phyloP scores from a whole-genome alignment of 495 filamentous ascomycete species.

The Hypoxylon lenormandii region DNA sequence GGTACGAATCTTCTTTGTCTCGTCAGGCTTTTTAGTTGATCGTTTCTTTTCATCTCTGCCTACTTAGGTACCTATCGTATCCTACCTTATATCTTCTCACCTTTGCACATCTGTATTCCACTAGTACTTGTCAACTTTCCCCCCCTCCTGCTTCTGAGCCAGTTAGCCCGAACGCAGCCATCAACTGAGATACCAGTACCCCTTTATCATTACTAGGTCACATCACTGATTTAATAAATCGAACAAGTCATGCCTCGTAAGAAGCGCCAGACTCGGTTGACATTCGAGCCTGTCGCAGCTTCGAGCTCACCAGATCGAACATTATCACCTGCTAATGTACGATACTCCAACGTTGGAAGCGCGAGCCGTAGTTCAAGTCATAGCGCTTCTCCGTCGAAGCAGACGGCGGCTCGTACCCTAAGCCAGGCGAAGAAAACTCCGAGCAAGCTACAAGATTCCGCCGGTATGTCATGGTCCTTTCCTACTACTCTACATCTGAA shows the following conservation, averaged over 20 bases:
- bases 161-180: background rate
- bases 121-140: too few relatives aligned
- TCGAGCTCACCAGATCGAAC: conserved; percentile 15
- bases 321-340: conserved; percentile 38
- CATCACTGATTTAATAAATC: background rate
- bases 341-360: conserved; percentile 18
- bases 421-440: conserved; percentile 7
- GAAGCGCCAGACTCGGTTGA: conserved; percentile 45
- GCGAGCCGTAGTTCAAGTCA: conserved; percentile 23
- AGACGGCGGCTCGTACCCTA: conserved; percentile 8
- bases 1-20: too few relatives aligned
- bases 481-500: conserved; percentile 1
- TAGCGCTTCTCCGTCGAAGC: conserved; percentile 5
- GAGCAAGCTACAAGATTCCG: conserved; percentile 19
- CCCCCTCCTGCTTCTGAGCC: too few relatives aligned
- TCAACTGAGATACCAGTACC: background rate
- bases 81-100: too few relatives aligned
- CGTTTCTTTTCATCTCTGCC: too few relatives aligned
- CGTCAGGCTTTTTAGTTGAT: too few relatives aligned
- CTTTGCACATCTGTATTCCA: too few relatives aligned
- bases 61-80: too few relatives aligned
- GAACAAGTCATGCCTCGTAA: conserved; percentile 44
- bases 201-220: background rate
- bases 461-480: conserved; percentile 20
- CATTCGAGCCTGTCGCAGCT: conserved; percentile 37